A percentile compares a stretch with the other conserved stretches of the same genome.
These are phyloP conservation scores for Stephania yunnanensis DNA, from an alignment of 164 flowering plant species.

Conservation along the genomic window DNA sequence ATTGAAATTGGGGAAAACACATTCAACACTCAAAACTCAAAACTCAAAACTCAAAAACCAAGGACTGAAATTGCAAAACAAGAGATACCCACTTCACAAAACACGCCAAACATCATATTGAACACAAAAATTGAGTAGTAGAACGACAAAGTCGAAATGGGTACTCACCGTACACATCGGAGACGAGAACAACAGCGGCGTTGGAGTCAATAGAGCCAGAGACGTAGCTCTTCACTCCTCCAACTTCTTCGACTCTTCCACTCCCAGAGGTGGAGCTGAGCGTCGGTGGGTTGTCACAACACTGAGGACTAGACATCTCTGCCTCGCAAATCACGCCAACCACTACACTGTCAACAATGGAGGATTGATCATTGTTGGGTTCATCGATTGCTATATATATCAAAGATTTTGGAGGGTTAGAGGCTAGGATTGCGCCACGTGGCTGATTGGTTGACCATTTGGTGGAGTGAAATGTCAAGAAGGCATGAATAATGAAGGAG, in stretches of 20 bases:
- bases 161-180: constrained; percentile 58
- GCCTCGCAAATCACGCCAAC: no score
- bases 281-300: constrained; percentile 53
- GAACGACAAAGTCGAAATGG: background rate
- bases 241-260: constrained; percentile 52
- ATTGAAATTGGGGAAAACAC: background rate
- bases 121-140: background rate
- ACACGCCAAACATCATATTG: background rate
- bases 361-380: no score
- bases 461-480: no score
- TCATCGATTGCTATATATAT: no score
- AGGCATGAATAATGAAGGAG: no score
- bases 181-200: constrained; percentile 44
- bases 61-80: background rate
- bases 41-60: background rate
- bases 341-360: no score
- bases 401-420: background rate
- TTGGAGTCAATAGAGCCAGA: constrained; percentile 51
- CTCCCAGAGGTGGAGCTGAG: constrained; percentile 38
- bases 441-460: no score
- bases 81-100: background rate
- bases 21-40: background rate
- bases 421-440: no score
- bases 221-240: constrained; percentile 52
- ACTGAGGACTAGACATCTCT: constrained; percentile 53